Evolutionary conservation across 306 rosid species (phyloP).

Genomic region (Crataegus laevigata): DNA sequence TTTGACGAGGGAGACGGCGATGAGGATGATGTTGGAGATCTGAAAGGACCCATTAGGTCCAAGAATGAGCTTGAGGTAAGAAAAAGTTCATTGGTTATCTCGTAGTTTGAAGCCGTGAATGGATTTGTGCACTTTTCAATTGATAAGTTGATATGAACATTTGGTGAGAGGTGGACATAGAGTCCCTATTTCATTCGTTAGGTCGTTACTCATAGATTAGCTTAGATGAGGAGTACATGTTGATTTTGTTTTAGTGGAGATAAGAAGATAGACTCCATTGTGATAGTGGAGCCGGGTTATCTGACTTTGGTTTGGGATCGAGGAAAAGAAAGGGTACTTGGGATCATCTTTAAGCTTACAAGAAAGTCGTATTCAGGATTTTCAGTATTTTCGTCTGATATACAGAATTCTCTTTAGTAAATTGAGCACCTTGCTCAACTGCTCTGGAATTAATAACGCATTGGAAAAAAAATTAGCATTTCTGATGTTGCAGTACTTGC

Average conservation of each 20-base stretch:
- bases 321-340: not conserved
- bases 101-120: not conserved
- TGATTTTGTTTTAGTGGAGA: not conserved
- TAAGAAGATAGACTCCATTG: not conserved
- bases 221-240: not conserved
- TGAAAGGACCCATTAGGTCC: slow-evolving; percentile 48
- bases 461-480: not conserved
- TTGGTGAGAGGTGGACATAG: not conserved
- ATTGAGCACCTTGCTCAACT: not conserved
- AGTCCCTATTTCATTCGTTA: not conserved
- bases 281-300: not conserved
- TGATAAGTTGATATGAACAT: not conserved
- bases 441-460: not conserved
- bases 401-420: not conserved
- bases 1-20: slow-evolving; percentile 13
- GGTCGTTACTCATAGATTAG: not conserved
- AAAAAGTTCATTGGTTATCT: not conserved
- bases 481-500: not conserved
- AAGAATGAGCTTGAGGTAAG: slow-evolving; percentile 71
- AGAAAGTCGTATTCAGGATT: not conserved
- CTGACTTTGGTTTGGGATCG: not conserved
- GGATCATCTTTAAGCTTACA: not conserved
- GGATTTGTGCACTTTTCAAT: not conserved
- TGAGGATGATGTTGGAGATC: slow-evolving; percentile 23
- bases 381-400: not conserved